phyloP scores from a whole-genome alignment of 2,329 filamentous ascomycete species.

The Hirsutella thompsonii region DNA sequence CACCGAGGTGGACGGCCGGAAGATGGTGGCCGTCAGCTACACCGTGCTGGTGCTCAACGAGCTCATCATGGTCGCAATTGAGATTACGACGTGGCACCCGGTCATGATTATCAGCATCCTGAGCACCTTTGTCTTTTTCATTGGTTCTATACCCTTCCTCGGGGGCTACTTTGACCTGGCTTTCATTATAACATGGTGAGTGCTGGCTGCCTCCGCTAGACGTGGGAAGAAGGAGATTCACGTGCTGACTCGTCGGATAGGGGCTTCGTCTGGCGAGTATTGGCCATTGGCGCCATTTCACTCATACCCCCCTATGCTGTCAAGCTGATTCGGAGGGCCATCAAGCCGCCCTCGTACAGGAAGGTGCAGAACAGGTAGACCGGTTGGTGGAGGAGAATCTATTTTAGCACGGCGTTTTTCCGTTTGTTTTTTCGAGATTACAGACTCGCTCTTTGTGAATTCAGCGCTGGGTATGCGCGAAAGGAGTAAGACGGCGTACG shows the following conservation, averaged over 20 bases:
- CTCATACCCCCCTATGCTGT: constrained; percentile 77
- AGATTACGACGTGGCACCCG: constrained; percentile 94
- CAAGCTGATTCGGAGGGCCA: constrained; percentile 71
- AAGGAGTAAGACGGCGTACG: no score
- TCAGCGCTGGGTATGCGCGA: no score
- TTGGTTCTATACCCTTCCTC: constrained; percentile 74
- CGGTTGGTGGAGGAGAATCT: neutral
- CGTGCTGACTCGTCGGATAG: constrained; percentile 21
- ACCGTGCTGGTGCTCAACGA: constrained; percentile 90
- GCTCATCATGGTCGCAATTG: constrained; percentile 90
- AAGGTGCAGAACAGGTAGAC: constrained; percentile 69
- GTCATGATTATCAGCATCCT: constrained; percentile 78
- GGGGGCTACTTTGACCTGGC: constrained; percentile 78
- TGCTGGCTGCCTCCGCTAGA: constrained; percentile 3
- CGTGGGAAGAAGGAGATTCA: neutral
- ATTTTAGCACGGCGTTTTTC: neutral
- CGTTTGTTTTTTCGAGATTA: constrained; percentile 2
- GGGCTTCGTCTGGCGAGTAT: constrained; percentile 80
- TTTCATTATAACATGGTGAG: constrained; percentile 60
- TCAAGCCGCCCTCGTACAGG: constrained; percentile 87
- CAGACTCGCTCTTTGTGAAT: no score
- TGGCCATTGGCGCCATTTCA: constrained; percentile 66
- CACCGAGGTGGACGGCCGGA: constrained; percentile 58
- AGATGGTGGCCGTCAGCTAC: constrained; percentile 84
- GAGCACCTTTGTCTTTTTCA: constrained; percentile 70